Evolutionary conservation across 208 protist genomes (phyloP).

Genomic region (Leishmania turanica): DNA sequence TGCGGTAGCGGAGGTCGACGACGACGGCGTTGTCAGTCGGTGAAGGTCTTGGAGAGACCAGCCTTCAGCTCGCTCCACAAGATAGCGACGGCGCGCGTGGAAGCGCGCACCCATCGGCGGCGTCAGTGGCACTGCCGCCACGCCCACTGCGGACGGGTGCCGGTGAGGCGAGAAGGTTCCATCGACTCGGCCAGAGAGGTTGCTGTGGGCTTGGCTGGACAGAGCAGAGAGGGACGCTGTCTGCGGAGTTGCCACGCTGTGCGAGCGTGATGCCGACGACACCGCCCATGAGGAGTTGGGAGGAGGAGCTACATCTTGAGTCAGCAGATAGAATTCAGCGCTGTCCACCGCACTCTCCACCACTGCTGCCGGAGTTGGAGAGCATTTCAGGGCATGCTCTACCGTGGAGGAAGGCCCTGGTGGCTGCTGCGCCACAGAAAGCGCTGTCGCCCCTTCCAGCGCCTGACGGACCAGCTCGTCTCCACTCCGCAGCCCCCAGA

Average conservation of each 20-base stretch:
- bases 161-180: neutral
- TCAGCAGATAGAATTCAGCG: neutral
- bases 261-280: neutral
- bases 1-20: neutral
- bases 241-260: neutral
- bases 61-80: constrained; percentile 26
- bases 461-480: neutral
- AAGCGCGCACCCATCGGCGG: neutral
- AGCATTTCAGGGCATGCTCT: no score
- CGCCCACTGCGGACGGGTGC: neutral
- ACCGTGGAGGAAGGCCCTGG: neutral
- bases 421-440: neutral
- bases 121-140: neutral
- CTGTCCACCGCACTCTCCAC: neutral
- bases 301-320: neutral
- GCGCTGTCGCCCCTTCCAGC: neutral
- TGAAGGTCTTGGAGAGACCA: constrained; percentile 28
- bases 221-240: neutral
- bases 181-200: neutral
- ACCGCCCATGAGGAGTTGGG: neutral
- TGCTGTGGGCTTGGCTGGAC: neutral
- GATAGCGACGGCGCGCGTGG: constrained; percentile 15
- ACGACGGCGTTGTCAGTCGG: constrained; percentile 7
- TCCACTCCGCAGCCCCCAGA: constrained; percentile 10
- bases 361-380: neutral